Conservation (phyloP, 2,329 filamentous ascomycete genomes). For the Chaetomium globosum region DNA sequence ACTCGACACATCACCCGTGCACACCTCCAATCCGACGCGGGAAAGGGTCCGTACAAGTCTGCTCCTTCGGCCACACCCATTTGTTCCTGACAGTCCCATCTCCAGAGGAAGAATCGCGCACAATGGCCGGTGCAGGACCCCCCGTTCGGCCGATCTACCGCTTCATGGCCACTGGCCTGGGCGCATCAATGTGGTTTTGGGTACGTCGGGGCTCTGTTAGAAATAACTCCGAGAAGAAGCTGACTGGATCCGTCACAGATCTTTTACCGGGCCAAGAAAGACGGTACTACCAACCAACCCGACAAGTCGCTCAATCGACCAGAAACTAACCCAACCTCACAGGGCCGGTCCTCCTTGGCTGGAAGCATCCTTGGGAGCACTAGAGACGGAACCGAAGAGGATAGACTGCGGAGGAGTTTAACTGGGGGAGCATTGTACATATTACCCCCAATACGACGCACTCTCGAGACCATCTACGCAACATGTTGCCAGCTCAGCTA, state of each 20-base stretch:
- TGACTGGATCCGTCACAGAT: slow-evolving; percentile 50
- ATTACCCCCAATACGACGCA: slow-evolving; percentile 49
- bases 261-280: slow-evolving; percentile 97
- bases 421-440: slow-evolving; percentile 24
- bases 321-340: slow-evolving; percentile 5
- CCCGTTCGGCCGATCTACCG: slow-evolving; percentile 70
- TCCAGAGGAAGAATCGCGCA: slow-evolving; percentile 31
- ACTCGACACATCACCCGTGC: slow-evolving; percentile 12
- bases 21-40: slow-evolving; percentile 22
- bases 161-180: slow-evolving; percentile 81
- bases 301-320: not conserved
- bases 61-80: not conserved
- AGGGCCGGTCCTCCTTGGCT: slow-evolving; percentile 80
- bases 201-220: slow-evolving; percentile 54
- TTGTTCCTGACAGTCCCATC: slow-evolving; percentile 13
- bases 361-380: slow-evolving; percentile 97
- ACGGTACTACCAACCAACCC: slow-evolving; percentile 59
- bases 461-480: slow-evolving; percentile 63
- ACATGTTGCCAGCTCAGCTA: slow-evolving; percentile 18
- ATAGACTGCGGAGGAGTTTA: not conserved
- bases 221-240: not conserved
- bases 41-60: slow-evolving; percentile 11
- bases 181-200: slow-evolving; percentile 99
- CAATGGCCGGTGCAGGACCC: slow-evolving; percentile 46
- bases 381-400: slow-evolving; percentile 48